Conservation (phyloP, 2,329 filamentous ascomycete species). For the Fusarium sambucinum region DNA sequence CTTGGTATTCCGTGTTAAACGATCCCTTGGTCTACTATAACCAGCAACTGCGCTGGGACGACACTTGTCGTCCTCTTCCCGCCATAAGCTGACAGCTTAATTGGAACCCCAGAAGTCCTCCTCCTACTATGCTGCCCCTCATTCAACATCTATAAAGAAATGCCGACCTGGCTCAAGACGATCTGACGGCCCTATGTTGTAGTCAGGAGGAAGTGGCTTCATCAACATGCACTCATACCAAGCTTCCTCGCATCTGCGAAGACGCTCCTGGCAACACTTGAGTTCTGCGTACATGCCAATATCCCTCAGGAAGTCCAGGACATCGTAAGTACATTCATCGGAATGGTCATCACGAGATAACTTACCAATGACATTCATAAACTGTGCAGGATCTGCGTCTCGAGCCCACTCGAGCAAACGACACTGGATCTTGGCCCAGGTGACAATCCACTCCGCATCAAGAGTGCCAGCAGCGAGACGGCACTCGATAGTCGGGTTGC, state of each 20-base stretch:
- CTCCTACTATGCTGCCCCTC: not conserved
- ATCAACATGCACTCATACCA: constrained; percentile 44
- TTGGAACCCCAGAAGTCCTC: not conserved
- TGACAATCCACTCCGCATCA: constrained; percentile 51
- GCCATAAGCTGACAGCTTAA: not conserved
- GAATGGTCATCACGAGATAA: constrained; percentile 25
- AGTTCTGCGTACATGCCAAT: constrained; percentile 51
- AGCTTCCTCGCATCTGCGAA: constrained; percentile 44
- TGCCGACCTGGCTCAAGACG: no score
- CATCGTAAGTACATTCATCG: constrained; percentile 48
- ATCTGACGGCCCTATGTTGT: no score
- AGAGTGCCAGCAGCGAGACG: constrained; percentile 54
- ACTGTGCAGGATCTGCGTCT: constrained; percentile 48
- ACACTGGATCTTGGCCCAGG: constrained; percentile 53
- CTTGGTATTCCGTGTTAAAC: not conserved
- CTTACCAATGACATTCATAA: constrained; percentile 47
- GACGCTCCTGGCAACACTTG: constrained; percentile 41
- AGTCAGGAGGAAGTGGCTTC: not conserved
- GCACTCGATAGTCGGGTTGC: constrained; percentile 52
- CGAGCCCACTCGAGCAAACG: constrained; percentile 49
- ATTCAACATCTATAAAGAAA: no score
- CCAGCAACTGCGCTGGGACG: not conserved
- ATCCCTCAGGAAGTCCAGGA: constrained; percentile 53
- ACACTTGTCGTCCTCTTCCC: not conserved
- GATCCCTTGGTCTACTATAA: not conserved